Conservation (phyloP, 441 rosid species). For the Breynia disticha region DNA sequence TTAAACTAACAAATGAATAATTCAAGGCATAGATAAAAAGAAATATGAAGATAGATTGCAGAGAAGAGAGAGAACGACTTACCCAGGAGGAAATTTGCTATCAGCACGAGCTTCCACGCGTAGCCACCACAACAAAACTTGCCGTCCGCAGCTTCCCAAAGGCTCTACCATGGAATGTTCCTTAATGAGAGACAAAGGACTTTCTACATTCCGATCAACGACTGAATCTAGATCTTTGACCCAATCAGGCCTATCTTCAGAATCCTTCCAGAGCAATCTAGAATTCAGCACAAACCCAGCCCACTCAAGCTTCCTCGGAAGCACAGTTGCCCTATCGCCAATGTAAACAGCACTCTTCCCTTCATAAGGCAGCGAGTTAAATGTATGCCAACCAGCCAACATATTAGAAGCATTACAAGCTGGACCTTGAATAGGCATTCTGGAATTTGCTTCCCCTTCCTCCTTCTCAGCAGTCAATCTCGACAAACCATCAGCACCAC, state of each 20-base stretch:
- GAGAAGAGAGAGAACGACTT: slow-evolving; percentile 17
- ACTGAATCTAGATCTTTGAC: slow-evolving; percentile 51
- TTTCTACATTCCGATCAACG: slow-evolving; percentile 39
- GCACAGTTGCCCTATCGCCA: slow-evolving; percentile 75
- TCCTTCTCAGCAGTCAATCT: slow-evolving; percentile 14
- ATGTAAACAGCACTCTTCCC: slow-evolving; percentile 60
- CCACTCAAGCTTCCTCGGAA: slow-evolving; percentile 90
- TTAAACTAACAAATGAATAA: too few species aligned
- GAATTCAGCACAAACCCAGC: slow-evolving; percentile 92
- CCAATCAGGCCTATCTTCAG: slow-evolving; percentile 70
- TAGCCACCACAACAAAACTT: slow-evolving; percentile 95
- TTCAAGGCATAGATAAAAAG: not conserved
- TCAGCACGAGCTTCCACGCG: slow-evolving; percentile 98
- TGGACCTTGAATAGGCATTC: slow-evolving; percentile 87
- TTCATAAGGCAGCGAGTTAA: slow-evolving; percentile 50
- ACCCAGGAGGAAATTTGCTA: slow-evolving; percentile 98
- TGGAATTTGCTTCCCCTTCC: slow-evolving; percentile 28
- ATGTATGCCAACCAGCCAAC: slow-evolving; percentile 85
- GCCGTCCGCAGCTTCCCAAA: slow-evolving; percentile 90
- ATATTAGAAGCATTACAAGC: slow-evolving; percentile 69
- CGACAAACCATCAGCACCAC: slow-evolving; percentile 35
- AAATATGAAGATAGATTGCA: not conserved
- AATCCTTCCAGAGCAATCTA: slow-evolving; percentile 78
- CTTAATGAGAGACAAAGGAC: slow-evolving; percentile 64
- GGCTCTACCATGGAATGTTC: slow-evolving; percentile 77